Evolutionary conservation across 768 basidiomycete genomes (phyloP), one percentile per base, ranked within the genome.

Genomic region (Psilocybe cubensis): DNA sequence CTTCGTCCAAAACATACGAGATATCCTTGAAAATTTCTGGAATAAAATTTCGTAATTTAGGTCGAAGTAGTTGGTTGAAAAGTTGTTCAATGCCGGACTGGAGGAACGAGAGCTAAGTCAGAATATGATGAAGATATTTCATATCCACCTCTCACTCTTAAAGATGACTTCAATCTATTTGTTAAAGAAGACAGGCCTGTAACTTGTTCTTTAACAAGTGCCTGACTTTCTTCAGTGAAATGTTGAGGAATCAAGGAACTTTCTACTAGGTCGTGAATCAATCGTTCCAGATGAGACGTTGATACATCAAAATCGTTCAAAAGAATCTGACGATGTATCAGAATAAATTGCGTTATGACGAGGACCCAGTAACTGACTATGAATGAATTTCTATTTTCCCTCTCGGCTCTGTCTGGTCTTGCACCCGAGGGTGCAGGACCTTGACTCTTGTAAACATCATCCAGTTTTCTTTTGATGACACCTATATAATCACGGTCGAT

Each of bases 271-370:
- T 95, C 92, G 53, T 81, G 83, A 4, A 86, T 74, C 20, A 99
- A 77, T 45, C 91, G 85, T 51, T 96, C 93, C 70, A 96, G 83
- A 74, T 99, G 95, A 5, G 86, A 89, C 3, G 87, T 87, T 2
- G 96, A 98, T 17, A 94, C 71, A 69, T 98, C 95, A n/a, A 99
- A 79, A 70, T 99, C 94, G 68, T 99, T 99, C 49, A 98, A 77
- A 43, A 91, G 82, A 31, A 88, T 88, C 96, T 98, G 67, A 11
- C 49, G 44, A 62, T 14, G 38, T 53, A 33, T 56, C 50, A 24
- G 47, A 28, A 12, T 43, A 29, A 24, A 23, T 35, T 27, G 11
- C 14, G 20, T 12, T 18, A 59, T 24, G 11, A 8, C 17, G 10
- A 3, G 14, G 31, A 35, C 10, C 17, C 27, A 21, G 25, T n/a